Conservation (phyloP, 2,329 filamentous ascomycete genomes). For the Fusarium burgessii region DNA sequence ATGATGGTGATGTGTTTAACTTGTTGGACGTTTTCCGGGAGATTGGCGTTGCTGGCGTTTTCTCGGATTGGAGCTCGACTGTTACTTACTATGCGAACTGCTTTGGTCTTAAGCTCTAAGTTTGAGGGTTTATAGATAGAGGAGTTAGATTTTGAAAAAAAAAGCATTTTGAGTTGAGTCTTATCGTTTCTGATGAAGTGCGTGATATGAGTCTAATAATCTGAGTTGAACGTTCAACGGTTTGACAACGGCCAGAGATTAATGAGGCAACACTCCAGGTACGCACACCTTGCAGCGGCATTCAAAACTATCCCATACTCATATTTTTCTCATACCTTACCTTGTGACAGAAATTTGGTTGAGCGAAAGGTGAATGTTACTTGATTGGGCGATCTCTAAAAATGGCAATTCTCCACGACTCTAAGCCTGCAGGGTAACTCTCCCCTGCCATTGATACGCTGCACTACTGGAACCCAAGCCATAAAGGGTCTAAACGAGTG, state of each 20-base stretch:
- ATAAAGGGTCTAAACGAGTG: background rate
- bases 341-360: too few species aligned
- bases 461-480: background rate
- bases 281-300: too few species aligned
- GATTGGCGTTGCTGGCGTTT: conserved; percentile 71
- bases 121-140: background rate
- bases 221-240: background rate
- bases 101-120: conserved; percentile 57
- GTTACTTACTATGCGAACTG: conserved; percentile 80
- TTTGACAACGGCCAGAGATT: background rate
- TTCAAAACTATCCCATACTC: background rate
- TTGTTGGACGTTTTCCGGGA: conserved; percentile 74
- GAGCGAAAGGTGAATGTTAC: background rate
- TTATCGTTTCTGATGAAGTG: too few species aligned
- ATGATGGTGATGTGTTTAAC: conserved; percentile 75
- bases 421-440: background rate
- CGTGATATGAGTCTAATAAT: background rate
- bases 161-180: background rate
- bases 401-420: background rate
- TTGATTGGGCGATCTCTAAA: background rate
- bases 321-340: too few species aligned
- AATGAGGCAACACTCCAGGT: background rate
- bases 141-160: background rate
- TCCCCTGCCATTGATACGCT: background rate
- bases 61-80: conserved; percentile 77